phyloP scores from a whole-genome alignment of 345 rosid species.

The Rubroshorea leprosula region DNA sequence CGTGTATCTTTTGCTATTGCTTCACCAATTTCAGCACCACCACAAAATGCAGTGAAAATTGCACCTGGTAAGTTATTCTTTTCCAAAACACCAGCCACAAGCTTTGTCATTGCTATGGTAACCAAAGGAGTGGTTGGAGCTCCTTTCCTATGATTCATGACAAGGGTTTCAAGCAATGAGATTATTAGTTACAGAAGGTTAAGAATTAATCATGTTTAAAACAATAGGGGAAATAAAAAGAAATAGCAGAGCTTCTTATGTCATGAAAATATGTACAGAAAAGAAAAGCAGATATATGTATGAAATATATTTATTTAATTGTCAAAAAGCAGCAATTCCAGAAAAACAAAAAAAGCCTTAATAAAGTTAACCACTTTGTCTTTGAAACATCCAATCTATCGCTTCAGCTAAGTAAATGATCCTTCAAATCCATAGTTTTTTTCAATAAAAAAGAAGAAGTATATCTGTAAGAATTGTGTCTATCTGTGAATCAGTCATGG shows the following conservation, averaged over 20 bases:
- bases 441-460: neutral
- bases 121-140: constrained; percentile 94
- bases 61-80: constrained; percentile 86
- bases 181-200: neutral
- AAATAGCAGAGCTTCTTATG: neutral
- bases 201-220: constrained; percentile 2
- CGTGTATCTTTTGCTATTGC: constrained; percentile 82
- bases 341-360: neutral
- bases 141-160: constrained; percentile 66
- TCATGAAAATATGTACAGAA: too few relatives aligned
- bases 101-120: constrained; percentile 87
- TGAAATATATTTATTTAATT: neutral
- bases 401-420: neutral
- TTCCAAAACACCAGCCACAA: constrained; percentile 80
- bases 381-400: neutral
- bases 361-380: neutral
- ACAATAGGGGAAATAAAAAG: neutral
- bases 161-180: constrained; percentile 7
- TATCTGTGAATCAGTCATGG: neutral
- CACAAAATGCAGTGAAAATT: constrained; percentile 89
- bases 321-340: neutral
- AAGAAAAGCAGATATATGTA: neutral
- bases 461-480: neutral
- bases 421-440: neutral
- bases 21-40: constrained; percentile 92